Base-by-base conservation (phyloP, 306 rosid genomes). In the Citrullus colocynthis region DNA sequence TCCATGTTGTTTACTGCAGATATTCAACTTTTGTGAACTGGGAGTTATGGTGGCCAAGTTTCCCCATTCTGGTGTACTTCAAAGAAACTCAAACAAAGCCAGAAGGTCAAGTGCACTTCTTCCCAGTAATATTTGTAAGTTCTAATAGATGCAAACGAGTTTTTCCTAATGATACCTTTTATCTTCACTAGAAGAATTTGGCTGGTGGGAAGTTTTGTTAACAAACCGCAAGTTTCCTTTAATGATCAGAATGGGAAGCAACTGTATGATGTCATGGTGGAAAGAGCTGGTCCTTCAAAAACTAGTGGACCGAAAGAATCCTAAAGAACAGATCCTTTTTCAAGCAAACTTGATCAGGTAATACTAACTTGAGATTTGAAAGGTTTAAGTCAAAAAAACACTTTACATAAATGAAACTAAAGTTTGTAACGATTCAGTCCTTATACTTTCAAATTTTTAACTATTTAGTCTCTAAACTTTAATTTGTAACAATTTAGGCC, bases 11-110 rank as follows among this genome's bases (percentile, higher is more conserved):
- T 55, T 58, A 78, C 36, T 85, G 75, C 86, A 95, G 98, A 80
- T 92, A 92, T 80, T 92, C 98, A 39, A 81, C 91, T 58, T 95
- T 95, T 83, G 89, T 92, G 81, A 95, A 95, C 78, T 95, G 98
- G 98, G 98, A 95, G 86, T 87, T 95, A 77, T 95, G 98, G 98
- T 95, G 98, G 98, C 98, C 97, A 81, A 88, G 79, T 87, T 95
- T 95, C 59, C 98, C 94, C 16, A 84, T 92, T 61, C 92, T 95
- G 80, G 97, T 95, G 79, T 95, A 95, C 82, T 95, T 92, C 83
- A 95, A 95, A 85, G 98, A 95, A 81, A 88, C 81, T 8, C 98
- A 95, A 84, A 95, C 98, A 56, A 92, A 95, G 84, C 93, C 97
- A 0, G 97, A 90, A 84, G 98, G 97, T 56, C 98, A 95, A 86